Base-by-base conservation (phyloP, 495 filamentous ascomycete species). In the Zalerion maritima region DNA sequence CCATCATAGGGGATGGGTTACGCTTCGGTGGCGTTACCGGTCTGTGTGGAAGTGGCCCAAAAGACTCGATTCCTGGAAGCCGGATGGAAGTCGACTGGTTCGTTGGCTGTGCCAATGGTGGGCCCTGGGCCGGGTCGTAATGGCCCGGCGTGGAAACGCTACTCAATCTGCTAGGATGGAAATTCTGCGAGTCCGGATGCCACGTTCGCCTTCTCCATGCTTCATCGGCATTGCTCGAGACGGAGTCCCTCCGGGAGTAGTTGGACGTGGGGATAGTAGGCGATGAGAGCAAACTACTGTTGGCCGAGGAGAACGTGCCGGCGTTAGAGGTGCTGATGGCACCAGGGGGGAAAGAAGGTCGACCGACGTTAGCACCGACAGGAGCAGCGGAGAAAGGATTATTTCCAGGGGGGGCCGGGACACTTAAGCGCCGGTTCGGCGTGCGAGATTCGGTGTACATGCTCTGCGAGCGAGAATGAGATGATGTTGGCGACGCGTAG, bases 11-110 rank as follows among this genome's bases (percentile, higher is more conserved):
- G 30, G 73, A 79, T 0, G 67, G 53, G 31, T 67, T 60, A 17
- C 73, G 70, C 6, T 67, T 60, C 2, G 74, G 67, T 4, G 82
- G 77, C 2, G 79, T 65, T 20, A 62, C 43, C 5, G 73, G 66
- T 21, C 69, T 67, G 18, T 64, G 56, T 4, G 70, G 71, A 4
- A 77, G 62, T 26, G 78, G 73, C 45, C 86, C 83, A 37, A 93
- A 92, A 20, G 81, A 87, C 44, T 89, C 82, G 38, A 94, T 94
- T 5, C 85, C 84, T 0, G 85, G 85, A 14, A 94, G 56, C 16
- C 81, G 72, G 12, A 77, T 52, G 0, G 58, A 43, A 5, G 50
- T 51, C 5, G 45, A 44, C 25, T 52, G 44, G 17, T 38, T 44
- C 21, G 6, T 30, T 14, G 40, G 64, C 24, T 53, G 50, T 21